Percentiles rank a stretch among this genome's conserved stretches.
phyloP scores from a whole-genome alignment of 495 filamentous ascomycete genomes.

The Thozetella sp. region DNA sequence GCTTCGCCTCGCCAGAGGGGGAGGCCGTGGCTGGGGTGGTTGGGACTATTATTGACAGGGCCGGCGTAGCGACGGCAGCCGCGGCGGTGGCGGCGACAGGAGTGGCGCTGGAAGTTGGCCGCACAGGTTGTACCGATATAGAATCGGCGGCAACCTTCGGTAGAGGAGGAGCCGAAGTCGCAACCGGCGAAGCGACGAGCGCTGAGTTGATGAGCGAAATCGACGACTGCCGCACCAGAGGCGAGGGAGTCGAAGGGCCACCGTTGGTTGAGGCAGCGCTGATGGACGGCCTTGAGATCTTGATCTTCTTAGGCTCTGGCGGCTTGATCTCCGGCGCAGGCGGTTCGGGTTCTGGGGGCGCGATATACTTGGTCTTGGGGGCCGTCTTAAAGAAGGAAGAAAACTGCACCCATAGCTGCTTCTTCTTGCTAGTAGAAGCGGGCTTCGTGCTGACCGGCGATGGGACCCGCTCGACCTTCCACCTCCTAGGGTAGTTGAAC shows the following conservation, averaged over 20 bases:
- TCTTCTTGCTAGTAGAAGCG: conserved; percentile 10
- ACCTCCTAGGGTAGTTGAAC: conserved; percentile 72
- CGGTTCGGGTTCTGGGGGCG: conserved; percentile 12
- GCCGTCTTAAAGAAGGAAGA: conserved; percentile 28
- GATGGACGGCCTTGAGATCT: conserved; percentile 24
- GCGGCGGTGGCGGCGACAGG: conserved; percentile 11
- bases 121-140: conserved; percentile 22
- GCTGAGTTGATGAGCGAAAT: conserved; percentile 22
- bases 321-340: conserved; percentile 25
- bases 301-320: conserved; percentile 29
- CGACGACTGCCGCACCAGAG: conserved; percentile 20
- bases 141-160: conserved; percentile 15
- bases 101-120: background rate
- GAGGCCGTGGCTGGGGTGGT: background rate
- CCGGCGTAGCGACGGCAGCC: conserved; percentile 7
- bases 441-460: background rate
- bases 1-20: conserved; percentile 11
- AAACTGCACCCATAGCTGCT: conserved; percentile 31
- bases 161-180: conserved; percentile 2
- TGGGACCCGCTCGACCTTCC: conserved; percentile 57
- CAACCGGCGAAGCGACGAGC: conserved; percentile 2
- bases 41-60: background rate
- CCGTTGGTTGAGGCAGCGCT: conserved; percentile 14
- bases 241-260: conserved; percentile 12
- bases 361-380: conserved; percentile 21